Evolutionary conservation across 108 stramenopile species (phyloP).

Genomic region (Cyclotella atomus): DNA sequence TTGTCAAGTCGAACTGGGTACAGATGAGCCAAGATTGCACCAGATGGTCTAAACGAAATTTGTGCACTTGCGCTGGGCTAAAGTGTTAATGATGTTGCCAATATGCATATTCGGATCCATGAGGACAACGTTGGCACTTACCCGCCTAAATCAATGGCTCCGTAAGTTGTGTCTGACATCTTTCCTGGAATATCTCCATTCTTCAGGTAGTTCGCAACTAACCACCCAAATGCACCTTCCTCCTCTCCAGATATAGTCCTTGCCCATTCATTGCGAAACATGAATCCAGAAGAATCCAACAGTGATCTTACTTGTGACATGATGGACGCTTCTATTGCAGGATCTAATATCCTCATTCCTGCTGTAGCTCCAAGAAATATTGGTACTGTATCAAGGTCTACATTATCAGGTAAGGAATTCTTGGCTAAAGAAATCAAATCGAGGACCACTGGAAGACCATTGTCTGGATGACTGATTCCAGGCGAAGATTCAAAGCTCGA

Average conservation of each 20-base stretch:
- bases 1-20: conserved; percentile 88
- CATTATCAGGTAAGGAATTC: conserved; percentile 5
- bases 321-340: conserved; percentile 55
- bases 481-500: conserved; percentile 25
- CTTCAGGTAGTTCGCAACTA: conserved; percentile 38
- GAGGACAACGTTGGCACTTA: too few relatives aligned
- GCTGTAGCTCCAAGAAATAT: conserved; percentile 96
- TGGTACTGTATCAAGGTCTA: conserved; percentile 51
- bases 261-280: conserved; percentile 77
- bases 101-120: too few relatives aligned
- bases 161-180: conserved; percentile 67
- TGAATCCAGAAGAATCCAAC: conserved; percentile 72
- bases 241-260: conserved; percentile 91
- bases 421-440: conserved; percentile 12
- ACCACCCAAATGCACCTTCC: conserved; percentile 70
- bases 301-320: conserved; percentile 63
- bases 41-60: conserved; percentile 78
- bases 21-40: conserved; percentile 75
- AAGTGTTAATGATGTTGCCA: too few relatives aligned
- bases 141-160: conserved; percentile 93
- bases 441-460: conserved; percentile 12
- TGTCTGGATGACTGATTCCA: conserved; percentile 26
- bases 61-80: conserved; percentile 91
- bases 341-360: conserved; percentile 82
- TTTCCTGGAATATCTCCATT: conserved; percentile 67